These are phyloP conservation scores for Bigelowiella natans DNA, from an alignment of 78 protist species.

Conservation along the genomic window DNA sequence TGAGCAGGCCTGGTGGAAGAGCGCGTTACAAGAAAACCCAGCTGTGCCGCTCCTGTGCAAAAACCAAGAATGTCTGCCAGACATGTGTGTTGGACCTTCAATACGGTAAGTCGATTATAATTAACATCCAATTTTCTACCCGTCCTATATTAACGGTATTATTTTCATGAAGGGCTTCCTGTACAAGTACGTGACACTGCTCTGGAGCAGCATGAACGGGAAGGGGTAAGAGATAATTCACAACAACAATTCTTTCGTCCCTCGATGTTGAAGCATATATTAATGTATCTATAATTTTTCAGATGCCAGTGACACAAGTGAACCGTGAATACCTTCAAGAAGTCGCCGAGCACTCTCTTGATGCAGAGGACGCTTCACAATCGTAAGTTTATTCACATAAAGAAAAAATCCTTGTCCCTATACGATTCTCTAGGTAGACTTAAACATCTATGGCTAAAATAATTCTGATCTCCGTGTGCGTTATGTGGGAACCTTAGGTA, in stretches of 20 bases:
- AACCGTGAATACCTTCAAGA: constrained; percentile 14
- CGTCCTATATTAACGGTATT: not conserved
- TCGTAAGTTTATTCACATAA: no score
- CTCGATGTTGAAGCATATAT: not conserved
- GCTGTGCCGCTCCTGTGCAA: constrained; percentile 80
- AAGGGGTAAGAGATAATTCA: not conserved
- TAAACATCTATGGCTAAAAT: no score
- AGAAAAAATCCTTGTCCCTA: no score
- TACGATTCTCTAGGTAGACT: no score
- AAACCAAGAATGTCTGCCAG: constrained; percentile 84
- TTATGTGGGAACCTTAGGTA: not conserved
- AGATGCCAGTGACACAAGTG: not conserved
- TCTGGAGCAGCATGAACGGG: constrained; percentile 13
- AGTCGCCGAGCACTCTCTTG: not conserved
- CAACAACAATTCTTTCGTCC: not conserved
- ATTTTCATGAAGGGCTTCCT: constrained; percentile 57
- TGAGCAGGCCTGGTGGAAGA: constrained; percentile 39
- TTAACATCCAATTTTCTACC: not conserved
- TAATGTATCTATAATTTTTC: not conserved
- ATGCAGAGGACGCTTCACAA: not conserved
- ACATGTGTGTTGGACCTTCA: constrained; percentile 79
- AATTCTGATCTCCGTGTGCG: no score
- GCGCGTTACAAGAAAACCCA: constrained; percentile 62
- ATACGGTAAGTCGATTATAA: constrained; percentile 33
- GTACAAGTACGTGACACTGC: constrained; percentile 72